Evolutionary conservation across 441 rosid species (phyloP), one percentile per base, ranked within the genome.

Genomic region (Manihot esculenta): DNA sequence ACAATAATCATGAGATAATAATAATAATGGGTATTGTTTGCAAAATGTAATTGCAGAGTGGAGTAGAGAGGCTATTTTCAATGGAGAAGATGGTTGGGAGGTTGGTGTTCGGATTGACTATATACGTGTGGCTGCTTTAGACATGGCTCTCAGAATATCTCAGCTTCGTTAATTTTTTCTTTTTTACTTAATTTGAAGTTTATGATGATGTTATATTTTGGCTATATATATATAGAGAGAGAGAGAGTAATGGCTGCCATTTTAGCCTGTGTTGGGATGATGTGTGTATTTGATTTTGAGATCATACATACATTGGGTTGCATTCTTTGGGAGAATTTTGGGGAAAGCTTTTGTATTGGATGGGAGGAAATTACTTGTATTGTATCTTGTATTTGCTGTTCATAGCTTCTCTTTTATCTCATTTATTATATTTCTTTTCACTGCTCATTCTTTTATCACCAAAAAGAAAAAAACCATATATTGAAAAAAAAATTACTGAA

Each of bases 11-110:
- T n/a, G n/a, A n/a, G n/a, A n/a, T n/a, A n/a, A n/a, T n/a, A n/a
- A n/a, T n/a, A n/a, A n/a, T n/a, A n/a, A n/a, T n/a, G n/a, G n/a
- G n/a, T n/a, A n/a, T n/a, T n/a, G n/a, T n/a, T n/a, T n/a, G n/a
- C n/a, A n/a, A 42, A 35, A 20, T 27, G 9, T 23, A 11, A 41
- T 49, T 84, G 91, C 92, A 92, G 97, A 89, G 88, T 64, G 94
- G 88, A 76, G 91, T 63, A 35, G 86, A 70, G 79, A 86, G 80
- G 81, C 33, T 72, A 17, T 49, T 70, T 77, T 38, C 73, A 0
- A 18, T 62, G 73, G 57, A 58, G 68, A 74, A 61, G 71, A 79
- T 72, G 74, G 83, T 35, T 0, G 82, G 84, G 15, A 79, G 88
- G 83, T 42, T 82, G 73, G 84, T 68, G 15, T n/a, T 82, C 10